Base-by-base conservation (phyloP, 164 flowering plant genomes). In the Berberis vulgaris region DNA sequence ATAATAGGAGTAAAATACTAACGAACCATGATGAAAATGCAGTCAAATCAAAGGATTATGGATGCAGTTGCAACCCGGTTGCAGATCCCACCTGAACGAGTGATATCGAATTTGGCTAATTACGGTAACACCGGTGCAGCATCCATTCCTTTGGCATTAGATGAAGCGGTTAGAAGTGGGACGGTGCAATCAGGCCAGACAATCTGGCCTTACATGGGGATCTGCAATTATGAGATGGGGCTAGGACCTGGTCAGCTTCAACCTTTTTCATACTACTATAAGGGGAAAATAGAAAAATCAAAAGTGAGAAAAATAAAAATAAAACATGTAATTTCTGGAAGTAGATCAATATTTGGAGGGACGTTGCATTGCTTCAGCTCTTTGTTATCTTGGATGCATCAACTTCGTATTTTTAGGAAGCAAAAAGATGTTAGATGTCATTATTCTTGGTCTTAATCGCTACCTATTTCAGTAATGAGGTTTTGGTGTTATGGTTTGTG, bases 101-200 rank as follows among this genome's bases (percentile, higher is more conserved):
- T 91, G 2, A 79, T 93, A 72, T 87, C 96, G 2, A 94, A 94
- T 72, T 70, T 94, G 77, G 88, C 93, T 13, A 86, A 86, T 49
- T 89, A 94, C 66, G 98, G 98, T 1, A 94, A 94, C 78, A 91
- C 97, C 6, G 89, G 98, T 66, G 95, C 98, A 50, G 97, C 96
- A 64, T 94, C 97, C 9, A 91, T 94, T 63, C 98, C 96, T 0
- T 68, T 94, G 78, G 98, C 96, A 43, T 71, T 92, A 78, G 98
- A 92, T 71, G 98, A 86, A 80, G 95, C 96, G 53, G 87, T 92
- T 55, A 73, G 90, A 66, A 75, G 84, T 46, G 96, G 98, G 59
- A 87, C 83, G 75, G 93, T 92, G 54, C 72, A 83, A 73, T 40
- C 86, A 41, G 98, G 98, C 26, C 82, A 92, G 52, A 81, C 76